Conservation (phyloP, 805 yeast genomes). For the Lachancea mirantina region DNA sequence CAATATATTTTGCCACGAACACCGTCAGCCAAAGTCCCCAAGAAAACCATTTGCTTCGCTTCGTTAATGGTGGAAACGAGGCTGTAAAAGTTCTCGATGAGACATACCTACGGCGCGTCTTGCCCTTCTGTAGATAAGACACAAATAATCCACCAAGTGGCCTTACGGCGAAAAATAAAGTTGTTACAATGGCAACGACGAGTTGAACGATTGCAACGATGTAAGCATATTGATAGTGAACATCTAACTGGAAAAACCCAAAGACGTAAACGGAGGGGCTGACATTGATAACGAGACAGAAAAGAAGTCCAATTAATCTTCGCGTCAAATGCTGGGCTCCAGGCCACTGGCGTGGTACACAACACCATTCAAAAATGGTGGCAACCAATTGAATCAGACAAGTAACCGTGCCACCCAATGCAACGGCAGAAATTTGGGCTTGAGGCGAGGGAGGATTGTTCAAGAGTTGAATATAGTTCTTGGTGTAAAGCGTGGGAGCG, state of each 20-base stretch:
- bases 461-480: conserved; percentile 42
- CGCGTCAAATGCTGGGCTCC: conserved; percentile 56
- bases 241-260: conserved; percentile 26
- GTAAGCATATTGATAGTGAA: conserved; percentile 29
- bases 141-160: conserved; percentile 56
- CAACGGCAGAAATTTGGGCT: conserved; percentile 48
- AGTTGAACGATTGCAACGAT: conserved; percentile 50
- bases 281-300: conserved; percentile 39
- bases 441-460: conserved; percentile 58
- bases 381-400: conserved; percentile 51
- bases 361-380: conserved; percentile 47
- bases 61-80: conserved; percentile 45
- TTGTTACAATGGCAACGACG: conserved; percentile 44
- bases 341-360: conserved; percentile 66
- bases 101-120: conserved; percentile 35
- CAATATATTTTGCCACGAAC: conserved; percentile 59
- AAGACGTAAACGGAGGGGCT: conserved; percentile 52
- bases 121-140: conserved; percentile 30
- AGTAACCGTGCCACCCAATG: conserved; percentile 62
- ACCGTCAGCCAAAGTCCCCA: conserved; percentile 63
- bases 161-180: conserved; percentile 50
- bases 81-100: conserved; percentile 56
- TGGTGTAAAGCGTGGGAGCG: conserved; percentile 60
- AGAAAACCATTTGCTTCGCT: conserved; percentile 53
- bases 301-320: conserved; percentile 38